These are phyloP conservation scores for Kingdonia uniflora DNA, from an alignment of 164 flowering plant species.

Conservation along the genomic window DNA sequence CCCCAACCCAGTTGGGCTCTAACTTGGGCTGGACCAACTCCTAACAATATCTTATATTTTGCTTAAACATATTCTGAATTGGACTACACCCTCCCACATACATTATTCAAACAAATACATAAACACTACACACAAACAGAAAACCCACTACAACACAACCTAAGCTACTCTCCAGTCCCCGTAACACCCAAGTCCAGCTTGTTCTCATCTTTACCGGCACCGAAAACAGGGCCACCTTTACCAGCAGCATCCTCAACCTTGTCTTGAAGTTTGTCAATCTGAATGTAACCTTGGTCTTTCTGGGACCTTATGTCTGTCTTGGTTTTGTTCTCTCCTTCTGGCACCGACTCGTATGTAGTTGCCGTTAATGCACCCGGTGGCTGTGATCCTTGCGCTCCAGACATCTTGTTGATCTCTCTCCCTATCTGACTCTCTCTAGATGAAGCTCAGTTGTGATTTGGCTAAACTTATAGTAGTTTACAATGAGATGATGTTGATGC, in stretches of 20 bases:
- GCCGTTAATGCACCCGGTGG: not conserved
- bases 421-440: no score
- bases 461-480: no score
- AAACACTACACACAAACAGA: no score
- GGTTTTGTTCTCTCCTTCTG: conserved; percentile 3
- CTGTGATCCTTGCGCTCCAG: conserved; percentile 2
- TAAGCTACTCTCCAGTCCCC: not conserved
- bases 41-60: no score
- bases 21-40: no score
- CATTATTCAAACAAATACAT: no score
- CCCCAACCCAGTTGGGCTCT: no score
- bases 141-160: no score
- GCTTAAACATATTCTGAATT: no score
- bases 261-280: conserved; percentile 2
- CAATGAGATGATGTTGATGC: no score
- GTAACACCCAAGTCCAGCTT: not conserved
- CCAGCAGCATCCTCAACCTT: conserved; percentile 5
- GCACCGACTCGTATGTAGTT: not conserved
- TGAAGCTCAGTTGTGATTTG: no score
- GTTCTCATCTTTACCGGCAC: not conserved
- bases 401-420: not conserved
- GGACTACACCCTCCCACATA: no score
- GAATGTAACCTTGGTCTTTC: conserved; percentile 1
- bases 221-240: conserved; percentile 1
- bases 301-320: not conserved